Evolutionary conservation across 2,329 filamentous ascomycete species (phyloP).

Genomic region (Epichloe hybrida): DNA sequence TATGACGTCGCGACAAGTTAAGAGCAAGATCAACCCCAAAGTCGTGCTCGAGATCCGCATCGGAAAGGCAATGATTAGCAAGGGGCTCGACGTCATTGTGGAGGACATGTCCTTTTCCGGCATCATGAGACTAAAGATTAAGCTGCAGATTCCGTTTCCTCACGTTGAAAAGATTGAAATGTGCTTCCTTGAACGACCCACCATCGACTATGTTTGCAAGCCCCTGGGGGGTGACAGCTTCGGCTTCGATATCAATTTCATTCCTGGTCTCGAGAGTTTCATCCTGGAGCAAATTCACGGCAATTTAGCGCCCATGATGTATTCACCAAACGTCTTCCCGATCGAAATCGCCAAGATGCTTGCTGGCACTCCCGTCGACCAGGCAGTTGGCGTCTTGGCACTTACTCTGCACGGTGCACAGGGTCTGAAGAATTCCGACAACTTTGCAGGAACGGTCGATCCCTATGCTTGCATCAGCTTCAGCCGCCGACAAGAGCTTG

Average conservation of each 20-base stretch:
- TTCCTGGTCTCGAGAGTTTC: conserved; percentile 84
- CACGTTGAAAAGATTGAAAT: conserved; percentile 92
- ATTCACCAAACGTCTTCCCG: conserved; percentile 91
- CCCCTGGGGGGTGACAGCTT: conserved; percentile 94
- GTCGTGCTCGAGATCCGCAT: conserved; percentile 88
- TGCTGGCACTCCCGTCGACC: conserved; percentile 82
- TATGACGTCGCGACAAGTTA: conserved; percentile 78
- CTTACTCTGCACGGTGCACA: conserved; percentile 83
- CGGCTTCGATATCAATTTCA: conserved; percentile 98
- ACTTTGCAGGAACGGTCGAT: conserved; percentile 82
- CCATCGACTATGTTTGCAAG: conserved; percentile 95
- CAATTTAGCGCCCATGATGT: conserved; percentile 94
- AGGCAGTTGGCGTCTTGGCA: conserved; percentile 87
- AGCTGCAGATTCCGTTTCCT: conserved; percentile 89
- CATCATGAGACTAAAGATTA: conserved; percentile 93
- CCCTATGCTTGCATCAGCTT: conserved; percentile 79
- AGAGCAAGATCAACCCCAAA: conserved; percentile 95
- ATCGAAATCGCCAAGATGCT: conserved; percentile 98
- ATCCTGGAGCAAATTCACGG: conserved; percentile 94
- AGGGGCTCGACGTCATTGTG: conserved; percentile 92
- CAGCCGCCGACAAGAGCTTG: conserved; percentile 69
- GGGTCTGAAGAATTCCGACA: conserved; percentile 89
- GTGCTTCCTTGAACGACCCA: conserved; percentile 80
- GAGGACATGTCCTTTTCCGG: conserved; percentile 96
- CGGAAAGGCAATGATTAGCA: conserved; percentile 93